phyloP scores from a whole-genome alignment of 306 rosid genomes.

The Sechiopsis laciniata region DNA sequence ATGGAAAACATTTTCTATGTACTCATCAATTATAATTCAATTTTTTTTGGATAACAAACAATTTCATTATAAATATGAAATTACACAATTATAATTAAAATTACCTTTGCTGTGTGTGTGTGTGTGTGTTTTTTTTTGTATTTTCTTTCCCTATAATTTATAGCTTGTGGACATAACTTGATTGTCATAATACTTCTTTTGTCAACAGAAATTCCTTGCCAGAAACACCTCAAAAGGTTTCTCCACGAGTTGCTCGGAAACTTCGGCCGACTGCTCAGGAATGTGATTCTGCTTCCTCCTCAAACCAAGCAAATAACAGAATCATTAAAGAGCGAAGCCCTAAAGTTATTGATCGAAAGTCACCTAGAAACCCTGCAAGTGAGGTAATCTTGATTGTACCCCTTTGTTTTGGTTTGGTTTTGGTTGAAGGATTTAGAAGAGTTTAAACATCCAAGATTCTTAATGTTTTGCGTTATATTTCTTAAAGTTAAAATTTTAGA shows the following conservation, averaged over 20 bases:
- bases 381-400: conserved; percentile 49
- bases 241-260: conserved; percentile 64
- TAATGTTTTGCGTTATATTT: background rate
- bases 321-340: conserved; percentile 76
- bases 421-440: conserved; percentile 19
- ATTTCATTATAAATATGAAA: no score
- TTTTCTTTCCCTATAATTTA: background rate
- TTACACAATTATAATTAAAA: background rate
- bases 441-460: background rate
- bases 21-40: background rate
- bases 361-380: conserved; percentile 72
- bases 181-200: background rate
- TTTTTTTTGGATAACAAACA: no score
- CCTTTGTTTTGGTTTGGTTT: conserved; percentile 17
- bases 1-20: background rate
- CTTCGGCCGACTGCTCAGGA: conserved; percentile 56
- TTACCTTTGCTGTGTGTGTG: background rate
- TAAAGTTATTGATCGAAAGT: conserved; percentile 60
- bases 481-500: background rate
- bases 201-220: conserved; percentile 58
- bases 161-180: background rate
- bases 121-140: background rate
- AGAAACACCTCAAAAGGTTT: conserved; percentile 65
- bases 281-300: conserved; percentile 44
- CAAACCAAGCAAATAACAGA: conserved; percentile 38